Conservation (phyloP, 179 eudicot species). For the Silene noctiflora region DNA sequence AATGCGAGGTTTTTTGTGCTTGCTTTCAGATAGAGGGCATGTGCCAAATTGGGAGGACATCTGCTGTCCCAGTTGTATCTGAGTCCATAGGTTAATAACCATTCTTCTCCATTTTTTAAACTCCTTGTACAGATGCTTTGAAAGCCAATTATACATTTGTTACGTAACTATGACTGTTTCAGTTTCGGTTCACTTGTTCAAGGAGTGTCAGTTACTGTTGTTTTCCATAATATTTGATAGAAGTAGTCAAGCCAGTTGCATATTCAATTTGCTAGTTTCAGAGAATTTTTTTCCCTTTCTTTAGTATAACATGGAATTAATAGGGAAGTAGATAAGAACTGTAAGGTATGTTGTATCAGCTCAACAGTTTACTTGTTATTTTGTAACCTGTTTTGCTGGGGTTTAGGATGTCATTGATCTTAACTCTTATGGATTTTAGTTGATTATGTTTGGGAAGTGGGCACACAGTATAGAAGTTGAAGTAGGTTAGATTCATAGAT, state of each 20-base stretch:
- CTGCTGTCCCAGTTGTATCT: conserved; percentile 82
- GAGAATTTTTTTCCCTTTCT: neutral
- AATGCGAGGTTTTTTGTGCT: conserved; percentile 4
- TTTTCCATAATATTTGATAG: neutral
- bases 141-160: neutral
- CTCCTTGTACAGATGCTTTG: neutral
- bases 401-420: neutral
- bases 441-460: neutral
- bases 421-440: neutral
- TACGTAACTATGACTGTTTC: neutral
- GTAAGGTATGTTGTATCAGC: neutral
- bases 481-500: neutral
- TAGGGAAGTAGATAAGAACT: neutral
- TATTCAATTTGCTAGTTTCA: conserved; percentile 3
- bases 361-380: neutral
- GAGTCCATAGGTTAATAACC: conserved; percentile 69
- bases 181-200: neutral
- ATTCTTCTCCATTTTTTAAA: neutral
- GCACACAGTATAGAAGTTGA: neutral
- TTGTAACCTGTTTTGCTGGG: neutral
- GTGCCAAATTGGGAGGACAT: conserved; percentile 56
- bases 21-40: conserved; percentile 71
- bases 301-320: neutral
- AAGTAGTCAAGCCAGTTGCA: neutral
- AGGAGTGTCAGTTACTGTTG: neutral